These are phyloP conservation scores for Castanospermum australe DNA, from an alignment of 306 rosid genomes.

Conservation along the genomic window DNA sequence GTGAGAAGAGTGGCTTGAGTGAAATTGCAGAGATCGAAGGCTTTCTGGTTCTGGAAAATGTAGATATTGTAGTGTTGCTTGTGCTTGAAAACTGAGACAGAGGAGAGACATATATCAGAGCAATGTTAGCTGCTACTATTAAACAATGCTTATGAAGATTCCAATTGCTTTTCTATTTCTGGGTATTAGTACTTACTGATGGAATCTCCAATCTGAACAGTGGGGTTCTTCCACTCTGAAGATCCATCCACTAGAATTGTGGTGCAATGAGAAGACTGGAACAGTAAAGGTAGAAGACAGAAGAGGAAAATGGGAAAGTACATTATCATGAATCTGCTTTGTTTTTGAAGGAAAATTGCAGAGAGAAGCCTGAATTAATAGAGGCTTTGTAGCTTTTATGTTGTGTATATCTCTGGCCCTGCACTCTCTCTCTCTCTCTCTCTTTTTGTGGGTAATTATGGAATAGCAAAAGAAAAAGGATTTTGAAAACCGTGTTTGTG, in stretches of 20 bases:
- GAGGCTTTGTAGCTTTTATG: conserved; percentile 19
- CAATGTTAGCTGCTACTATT: conserved; percentile 3
- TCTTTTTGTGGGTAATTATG: conserved; percentile 30
- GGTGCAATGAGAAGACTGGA: conserved; percentile 55
- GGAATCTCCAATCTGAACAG: conserved; percentile 78
- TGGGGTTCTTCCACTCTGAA: conserved; percentile 78
- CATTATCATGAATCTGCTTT: conserved; percentile 49
- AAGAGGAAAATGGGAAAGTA: conserved; percentile 41
- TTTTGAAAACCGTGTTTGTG: no score
- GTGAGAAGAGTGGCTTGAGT: conserved; percentile 74
- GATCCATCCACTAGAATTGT: conserved; percentile 73
- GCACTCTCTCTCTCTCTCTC: no score
- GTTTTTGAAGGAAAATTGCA: conserved; percentile 15
- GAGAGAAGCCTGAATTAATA: conserved; percentile 26
- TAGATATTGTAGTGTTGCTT: conserved; percentile 68
- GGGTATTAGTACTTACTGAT: conserved; percentile 53
- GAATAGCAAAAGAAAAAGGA: conserved; percentile 14
- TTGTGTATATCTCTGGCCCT: conserved; percentile 15
- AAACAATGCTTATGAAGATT: not conserved
- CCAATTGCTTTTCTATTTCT: not conserved
- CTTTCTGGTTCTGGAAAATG: conserved; percentile 84
- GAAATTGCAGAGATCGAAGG: conserved; percentile 76
- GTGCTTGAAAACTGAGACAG: conserved; percentile 72
- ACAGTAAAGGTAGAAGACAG: conserved; percentile 39
- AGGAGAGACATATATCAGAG: conserved; percentile 22